Evolutionary conservation across 306 rosid species (phyloP), one percentile per base, ranked within the genome.

Genomic region (Fragaria ananassa): DNA sequence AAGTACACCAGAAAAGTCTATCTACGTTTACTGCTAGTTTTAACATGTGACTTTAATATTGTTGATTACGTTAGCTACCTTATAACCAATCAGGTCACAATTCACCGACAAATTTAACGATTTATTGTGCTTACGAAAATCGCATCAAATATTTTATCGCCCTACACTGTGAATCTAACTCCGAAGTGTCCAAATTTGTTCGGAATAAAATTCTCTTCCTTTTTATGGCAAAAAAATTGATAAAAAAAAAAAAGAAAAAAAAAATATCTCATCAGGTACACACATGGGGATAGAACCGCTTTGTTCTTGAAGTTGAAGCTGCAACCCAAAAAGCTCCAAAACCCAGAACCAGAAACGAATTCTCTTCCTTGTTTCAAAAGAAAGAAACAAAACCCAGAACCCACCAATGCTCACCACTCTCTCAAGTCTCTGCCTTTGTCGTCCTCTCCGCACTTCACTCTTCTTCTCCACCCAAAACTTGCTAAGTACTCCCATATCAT

Each of bases 391-490:
- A 53, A 51, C n/a, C 31, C 62, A 39, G 65, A 34, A 23, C 11
- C 35, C 56, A 68, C 70, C 67, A 44, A 70, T 31, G 70, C 76
- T 54, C 15, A 23, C 27, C 10, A 71, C 34, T 71, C 35, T 17
- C 19, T 65, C 63, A 23, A 63, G 37, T 31, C 85, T 61, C 29
- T 47, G 74, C 78, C 67, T 76, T 27, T 80, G 18, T 78, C 82
- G 69, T 69, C 81, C 85, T 78, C 81, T 80, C 62, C 21, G 50
- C 60, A 74, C 68, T n/a, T 18, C 72, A 31, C 60, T 81, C 76
- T 56, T 86, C 10, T 71, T 79, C 80, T 75, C 86, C 86, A 77
- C 68, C 37, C 74, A 21, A 35, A 60, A 66, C 75, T 81, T 74
- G 58, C 83, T 83, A 37, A 47, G 25, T 66, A 44, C 77, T 71